Evolutionary conservation across 176 grass and related monocot genomes (phyloP), one percentile per base, ranked within the genome.

Genomic region (Calamus simplicifolius): DNA sequence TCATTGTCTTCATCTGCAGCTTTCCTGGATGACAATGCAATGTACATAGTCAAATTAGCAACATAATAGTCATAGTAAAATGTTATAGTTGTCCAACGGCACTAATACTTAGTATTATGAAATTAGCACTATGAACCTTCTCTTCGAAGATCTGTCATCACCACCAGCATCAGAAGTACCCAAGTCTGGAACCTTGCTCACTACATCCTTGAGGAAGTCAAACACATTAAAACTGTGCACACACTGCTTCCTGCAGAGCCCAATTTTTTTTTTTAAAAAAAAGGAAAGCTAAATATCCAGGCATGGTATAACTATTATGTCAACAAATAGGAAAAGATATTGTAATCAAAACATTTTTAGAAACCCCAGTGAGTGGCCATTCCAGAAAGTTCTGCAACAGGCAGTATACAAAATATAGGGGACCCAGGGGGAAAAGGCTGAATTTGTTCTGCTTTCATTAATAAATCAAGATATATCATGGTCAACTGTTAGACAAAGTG

Each of bases 131-230:
- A 43, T 25, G 5, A 38, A 67, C 77, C 77, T 80, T 73, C 49
- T 54, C 48, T 67, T 51, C 12, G 60, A 50, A 58, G 61, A 29
- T 71, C 67, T 82, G 61, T 58, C 61, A 31, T 76, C 72, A 15
- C 66, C 43, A 67, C 27, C 66, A 67, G 59, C 59, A 56, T 82
- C 67, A 66, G n/a, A 60, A 27, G 7, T 57, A 59, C 79, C 79
- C 16, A 76, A 25, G 54, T 82, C 79, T 65, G 79, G 72, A 58
- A 81, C 79, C 66, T 76, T 71, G 49, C 67, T 66, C 65, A 76
- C 72, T 65, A 71, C 53, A 49, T 82, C 79, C 59, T 69, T 81
- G 25, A 81, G 66, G 60, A 81, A 81, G 70, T 81, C 79, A 61
- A 75, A 76, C 35, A 57, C 66, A 35, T 52, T 70, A 64, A 75